Base-by-base conservation (phyloP, 495 filamentous ascomycete species). In the Penicillium goetzii region DNA sequence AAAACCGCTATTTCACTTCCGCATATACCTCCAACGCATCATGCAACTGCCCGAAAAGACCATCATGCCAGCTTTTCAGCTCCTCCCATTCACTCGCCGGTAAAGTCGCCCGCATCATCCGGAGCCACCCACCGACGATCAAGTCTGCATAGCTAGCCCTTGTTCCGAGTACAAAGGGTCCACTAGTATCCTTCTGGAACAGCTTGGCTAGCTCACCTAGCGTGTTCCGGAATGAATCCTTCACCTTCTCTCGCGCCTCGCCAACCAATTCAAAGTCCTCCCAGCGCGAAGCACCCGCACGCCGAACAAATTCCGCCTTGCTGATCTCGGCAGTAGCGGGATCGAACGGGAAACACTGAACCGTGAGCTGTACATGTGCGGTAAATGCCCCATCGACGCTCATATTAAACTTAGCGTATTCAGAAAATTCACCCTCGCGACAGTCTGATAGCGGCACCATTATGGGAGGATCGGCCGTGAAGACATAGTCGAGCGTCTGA, bases 121-220 rank as follows among this genome's bases (percentile, higher is more conserved):
- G 68, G 78, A 89, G 55, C 87, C 87, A 89, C 19, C 71, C 86
- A 2, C 86, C 87, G 0, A 89, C 77, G 53, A 88, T 85, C 0
- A 87, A 57, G 70, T 90, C 86, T n/a, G 86, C 86, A 82, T 88
- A 86, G 57, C 61, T 78, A 1, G 80, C 66, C 69, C 63, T 63
- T 2, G 67, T 51, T 1, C 85, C 85, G 1, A 81, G 56, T 3
- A 89, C 15, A 51, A 82, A 89, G 0, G 85, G 84, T 21, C 85
- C 86, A 10, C 56, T 53, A 21, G 74, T 58, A 55, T 75, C 64
- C 65, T 65, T 68, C 62, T 38, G 5, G 50, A 81, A 86, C n/a
- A 79, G 23, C 69, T 65, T 70, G 2, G 78, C 85, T 41, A 86
- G 55, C 0, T 62, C 80, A 8, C 68, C 78, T 30, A 88, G 54